These are phyloP conservation scores for Amaranthus cruentus DNA, from an alignment of 148 eudicot genomes.

Conservation along the genomic window DNA sequence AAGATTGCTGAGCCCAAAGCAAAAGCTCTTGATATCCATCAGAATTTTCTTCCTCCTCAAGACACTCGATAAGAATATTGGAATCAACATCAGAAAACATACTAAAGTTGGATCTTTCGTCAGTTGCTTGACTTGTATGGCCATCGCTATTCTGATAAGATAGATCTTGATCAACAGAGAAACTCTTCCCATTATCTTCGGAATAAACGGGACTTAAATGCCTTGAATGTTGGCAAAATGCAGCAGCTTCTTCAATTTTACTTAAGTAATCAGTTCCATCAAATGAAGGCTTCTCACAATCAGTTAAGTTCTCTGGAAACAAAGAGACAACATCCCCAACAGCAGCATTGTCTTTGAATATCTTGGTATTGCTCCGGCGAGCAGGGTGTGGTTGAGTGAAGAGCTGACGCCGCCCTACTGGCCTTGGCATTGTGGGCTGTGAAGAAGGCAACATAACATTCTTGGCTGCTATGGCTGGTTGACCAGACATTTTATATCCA, in stretches of 20 bases:
- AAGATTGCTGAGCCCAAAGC: conserved; percentile 61
- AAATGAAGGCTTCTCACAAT: conserved; percentile 23
- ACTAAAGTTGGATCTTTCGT: conserved; percentile 20
- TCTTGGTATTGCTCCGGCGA: conserved; percentile 38
- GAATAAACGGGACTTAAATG: conserved; percentile 68
- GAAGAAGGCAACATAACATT: conserved; percentile 88
- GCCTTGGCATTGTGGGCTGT: conserved; percentile 53
- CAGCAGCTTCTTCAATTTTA: conserved; percentile 59
- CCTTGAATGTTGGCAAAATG: conserved; percentile 72
- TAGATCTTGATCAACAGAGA: conserved; percentile 26
- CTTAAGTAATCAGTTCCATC: conserved; percentile 40
- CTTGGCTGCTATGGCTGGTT: conserved; percentile 83
- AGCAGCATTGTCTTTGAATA: background rate
- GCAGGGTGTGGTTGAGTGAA: conserved; percentile 84
- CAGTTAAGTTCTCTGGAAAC: conserved; percentile 5
- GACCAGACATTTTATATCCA: conserved; percentile 94
- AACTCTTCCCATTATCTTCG: conserved; percentile 24
- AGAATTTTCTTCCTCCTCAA: conserved; percentile 58
- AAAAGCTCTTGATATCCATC: conserved; percentile 73
- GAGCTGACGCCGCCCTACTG: conserved; percentile 83
- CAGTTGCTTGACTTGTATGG: conserved; percentile 18
- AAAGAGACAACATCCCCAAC: conserved; percentile 6
- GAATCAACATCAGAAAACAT: conserved; percentile 33
- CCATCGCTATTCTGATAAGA: conserved; percentile 20
- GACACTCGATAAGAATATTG: conserved; percentile 56